Evolutionary conservation across 2,329 filamentous ascomycete species (phyloP), one percentile per base, ranked within the genome.

Genomic region (Nemania diffusa): DNA sequence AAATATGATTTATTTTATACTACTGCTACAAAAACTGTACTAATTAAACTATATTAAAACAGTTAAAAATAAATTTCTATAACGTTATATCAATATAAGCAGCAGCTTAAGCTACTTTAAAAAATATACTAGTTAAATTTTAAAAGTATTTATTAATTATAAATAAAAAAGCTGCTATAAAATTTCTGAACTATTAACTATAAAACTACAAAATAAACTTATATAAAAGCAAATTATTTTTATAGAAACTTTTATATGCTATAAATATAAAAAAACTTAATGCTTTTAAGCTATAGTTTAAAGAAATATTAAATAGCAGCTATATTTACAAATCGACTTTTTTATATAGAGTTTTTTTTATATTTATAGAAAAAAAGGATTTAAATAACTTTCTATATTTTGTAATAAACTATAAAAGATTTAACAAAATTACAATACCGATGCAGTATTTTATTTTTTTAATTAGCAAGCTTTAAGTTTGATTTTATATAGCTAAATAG

Each of bases 391-490:
- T 56, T 26, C 26, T 40, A 3, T 26, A 22, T 4, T 8, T 55
- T 24, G 9, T 55, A 37, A 11, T 55, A 27, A 55, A 55, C 11
- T 40, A 55, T 7, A n/a, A 11, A 20, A 11, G 27, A 2, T 24
- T 34, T 32, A 34, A 53, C 22, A 53, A 20, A 20, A 53, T 34
- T n/a, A 53, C 11, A 13, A 53, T 20, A 11, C 8, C 15, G 13
- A 37, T 55, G 34, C 22, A 20, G 13, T 55, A 55, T 55, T 37
- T 55, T 11, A 55, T 55, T 9, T n/a, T 55, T 22, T 55, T 55
- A 2, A 55, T 37, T 37, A 5, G 13, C 8, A 37, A 55, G 29
- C 24, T 55, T 22, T 37, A 55, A 24, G 32, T 29, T 20, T 3
- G 29, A 17, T 55, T 55, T 37, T 20, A 8, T 24, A 55, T 24